Evolutionary conservation across 1,284 basidiomycete species (phyloP), one percentile per base, ranked within the genome.

Genomic region (Boletus hoseneyae): DNA sequence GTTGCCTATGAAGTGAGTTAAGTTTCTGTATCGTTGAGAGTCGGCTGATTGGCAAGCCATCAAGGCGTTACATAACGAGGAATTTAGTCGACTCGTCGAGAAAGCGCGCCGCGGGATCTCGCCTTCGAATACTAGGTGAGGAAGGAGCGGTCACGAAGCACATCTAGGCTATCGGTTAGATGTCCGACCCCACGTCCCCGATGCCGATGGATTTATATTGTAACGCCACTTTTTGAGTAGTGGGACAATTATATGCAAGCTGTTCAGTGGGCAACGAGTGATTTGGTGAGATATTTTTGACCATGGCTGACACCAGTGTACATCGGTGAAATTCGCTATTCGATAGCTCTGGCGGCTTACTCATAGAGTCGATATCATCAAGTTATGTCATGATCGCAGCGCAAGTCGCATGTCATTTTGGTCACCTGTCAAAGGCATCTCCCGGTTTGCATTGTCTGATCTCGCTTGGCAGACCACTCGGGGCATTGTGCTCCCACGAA

Each of bases 1-100:
- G 60, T 61, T 16, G 69, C 70, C 15, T 73, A 86, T 57, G 71
- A 78, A 66, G 83, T 84, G 43, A 57, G 48, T 71, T 56, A 40
- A 25, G 2, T 39, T 48, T 23, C 35, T 30, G 19, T 37, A 42
- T 45, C 12, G 13, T 27, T 13, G 18, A 35, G 35, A 15, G 12
- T 34, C 30, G 1, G 21, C 34, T 54, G 23, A 56, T 36, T 30
- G 8, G 6, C 23, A 18, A 37, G 13, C 9, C 15, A 7, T 45
- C 25, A 45, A 66, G 64, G 43, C 41, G 19, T 48, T 40, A 13
- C 50, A 70, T 36, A 60, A 53, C n/a, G 56, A 42, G 3, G 65
- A 68, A 27, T 66, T 70, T 38, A 48, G 21, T 18, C 64, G 55
- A 42, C 60, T 66, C 2, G n/a, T 61, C 21, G 48, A 58, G 36